Evolutionary conservation across 164 flowering plant genomes (phyloP).

Genomic region (Piper betle): DNA sequence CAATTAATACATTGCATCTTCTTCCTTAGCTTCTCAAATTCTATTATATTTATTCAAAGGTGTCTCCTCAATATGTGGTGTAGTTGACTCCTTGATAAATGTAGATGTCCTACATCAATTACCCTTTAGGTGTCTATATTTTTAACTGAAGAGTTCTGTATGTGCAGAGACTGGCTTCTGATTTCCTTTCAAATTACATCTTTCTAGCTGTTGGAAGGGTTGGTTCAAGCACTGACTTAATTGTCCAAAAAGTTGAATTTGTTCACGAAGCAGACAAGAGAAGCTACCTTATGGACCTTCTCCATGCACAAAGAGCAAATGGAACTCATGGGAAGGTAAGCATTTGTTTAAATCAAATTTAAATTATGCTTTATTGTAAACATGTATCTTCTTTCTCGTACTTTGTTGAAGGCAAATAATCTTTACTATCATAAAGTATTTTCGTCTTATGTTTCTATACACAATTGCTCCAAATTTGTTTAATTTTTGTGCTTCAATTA

Average conservation of each 20-base stretch:
- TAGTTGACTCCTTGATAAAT: too few species aligned
- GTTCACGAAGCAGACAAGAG: constrained; percentile 59
- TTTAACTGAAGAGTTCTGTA: neutral
- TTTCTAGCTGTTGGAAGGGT: constrained; percentile 74
- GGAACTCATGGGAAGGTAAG: constrained; percentile 54
- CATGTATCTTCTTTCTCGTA: neutral
- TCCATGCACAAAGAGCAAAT: constrained; percentile 56
- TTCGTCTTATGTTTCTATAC: neutral
- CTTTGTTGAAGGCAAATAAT: neutral
- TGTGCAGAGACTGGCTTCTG: constrained; percentile 65
- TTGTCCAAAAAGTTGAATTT: constrained; percentile 65
- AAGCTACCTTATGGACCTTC: constrained; percentile 65
- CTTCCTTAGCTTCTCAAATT: too few species aligned
- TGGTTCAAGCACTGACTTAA: constrained; percentile 72
- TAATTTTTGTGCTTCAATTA: neutral
- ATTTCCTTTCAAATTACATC: constrained; percentile 57
- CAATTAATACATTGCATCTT: too few species aligned
- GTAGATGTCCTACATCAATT: too few species aligned
- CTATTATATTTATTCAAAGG: too few species aligned
- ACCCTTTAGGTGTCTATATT: too few species aligned
- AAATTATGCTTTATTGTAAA: neutral
- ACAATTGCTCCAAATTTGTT: neutral
- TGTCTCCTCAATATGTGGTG: too few species aligned
- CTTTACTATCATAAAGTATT: too few species aligned
- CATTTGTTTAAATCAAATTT: neutral